These are phyloP conservation scores for Nakazawaea holstii DNA, from an alignment of 805 yeast species.

Conservation along the genomic window DNA sequence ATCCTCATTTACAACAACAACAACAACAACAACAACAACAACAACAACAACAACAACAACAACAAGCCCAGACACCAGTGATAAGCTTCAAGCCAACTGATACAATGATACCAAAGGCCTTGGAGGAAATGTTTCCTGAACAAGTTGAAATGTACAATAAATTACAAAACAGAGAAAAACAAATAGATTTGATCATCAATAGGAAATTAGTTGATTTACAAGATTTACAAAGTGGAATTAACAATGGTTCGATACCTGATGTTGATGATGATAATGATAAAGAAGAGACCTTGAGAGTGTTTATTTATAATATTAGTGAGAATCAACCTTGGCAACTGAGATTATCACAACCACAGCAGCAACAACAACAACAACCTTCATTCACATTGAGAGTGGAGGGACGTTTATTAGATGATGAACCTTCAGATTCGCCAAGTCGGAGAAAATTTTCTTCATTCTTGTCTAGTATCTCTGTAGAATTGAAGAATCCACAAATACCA, in stretches of 20 bases:
- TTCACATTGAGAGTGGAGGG: conserved; percentile 95
- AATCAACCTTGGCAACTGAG: conserved; percentile 82
- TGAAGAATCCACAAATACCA: conserved; percentile 26
- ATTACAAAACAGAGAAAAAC: conserved; percentile 74
- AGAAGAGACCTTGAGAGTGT: conserved; percentile 68
- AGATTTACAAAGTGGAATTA: conserved; percentile 49
- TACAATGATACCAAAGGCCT: conserved; percentile 23
- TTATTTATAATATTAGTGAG: conserved; percentile 73
- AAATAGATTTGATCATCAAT: conserved; percentile 73
- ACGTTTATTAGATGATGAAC: conserved; percentile 50
- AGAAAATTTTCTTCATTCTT: conserved; percentile 74
- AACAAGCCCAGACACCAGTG: conserved; percentile 9
- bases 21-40: conserved; percentile 2
- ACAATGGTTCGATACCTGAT: conserved; percentile 35
- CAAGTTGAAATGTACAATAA: conserved; percentile 66
- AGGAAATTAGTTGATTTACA: conserved; percentile 84
- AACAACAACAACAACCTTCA: conserved; percentile 33
- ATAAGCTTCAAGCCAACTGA: conserved; percentile 29
- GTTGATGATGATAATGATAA: conserved; percentile 35
- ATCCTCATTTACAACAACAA: not conserved
- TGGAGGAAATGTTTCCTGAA: conserved; percentile 27
- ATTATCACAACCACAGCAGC: conserved; percentile 15
- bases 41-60: conserved; percentile 6
- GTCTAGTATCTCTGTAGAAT: conserved; percentile 78
- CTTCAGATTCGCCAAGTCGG: conserved; percentile 42